These are phyloP conservation scores for Coemansia sp. DNA, from an alignment of 192 early-diverging fungal genomes.

Conservation along the genomic window DNA sequence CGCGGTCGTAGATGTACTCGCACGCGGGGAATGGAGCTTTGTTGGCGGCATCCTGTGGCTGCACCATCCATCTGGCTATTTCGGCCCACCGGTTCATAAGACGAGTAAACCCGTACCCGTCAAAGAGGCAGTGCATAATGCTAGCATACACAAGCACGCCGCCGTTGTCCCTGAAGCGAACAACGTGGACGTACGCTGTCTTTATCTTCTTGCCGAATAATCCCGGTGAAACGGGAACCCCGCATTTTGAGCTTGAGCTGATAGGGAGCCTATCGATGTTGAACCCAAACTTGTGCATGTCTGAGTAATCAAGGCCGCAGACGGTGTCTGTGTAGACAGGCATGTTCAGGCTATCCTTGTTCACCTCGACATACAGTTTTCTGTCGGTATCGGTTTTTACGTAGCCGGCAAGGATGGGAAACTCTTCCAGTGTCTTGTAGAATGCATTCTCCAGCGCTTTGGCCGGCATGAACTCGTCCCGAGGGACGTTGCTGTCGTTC, in stretches of 20 bases:
- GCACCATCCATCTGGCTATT: slow-evolving; percentile 7
- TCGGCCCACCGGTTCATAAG: slow-evolving; percentile 33
- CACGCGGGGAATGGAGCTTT: not conserved
- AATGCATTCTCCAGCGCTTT: slow-evolving; percentile 15
- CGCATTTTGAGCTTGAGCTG: not conserved
- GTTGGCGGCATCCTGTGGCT: not conserved
- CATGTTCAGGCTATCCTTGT: slow-evolving; percentile 24
- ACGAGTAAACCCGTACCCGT: slow-evolving; percentile 10
- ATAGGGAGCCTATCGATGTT: slow-evolving; percentile 5
- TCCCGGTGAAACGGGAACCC: not conserved
- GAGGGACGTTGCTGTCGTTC: not conserved
- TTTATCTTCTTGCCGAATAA: slow-evolving; percentile 1
- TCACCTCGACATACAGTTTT: not conserved
- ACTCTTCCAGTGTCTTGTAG: slow-evolving; percentile 13
- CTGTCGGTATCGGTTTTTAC: not conserved
- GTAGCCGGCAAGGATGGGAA: slow-evolving; percentile 24
- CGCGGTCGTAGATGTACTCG: not conserved
- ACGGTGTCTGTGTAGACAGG: slow-evolving; percentile 21
- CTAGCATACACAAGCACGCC: slow-evolving; percentile 23
- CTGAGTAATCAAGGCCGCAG: slow-evolving; percentile 4
- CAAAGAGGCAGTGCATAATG: slow-evolving; percentile 15
- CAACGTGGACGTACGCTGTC: slow-evolving; percentile 5
- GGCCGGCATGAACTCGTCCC: slow-evolving; percentile 17
- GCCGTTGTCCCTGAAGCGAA: slow-evolving; percentile 21
- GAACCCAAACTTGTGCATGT: slow-evolving; percentile 4